Evolutionary conservation across 2,329 filamentous ascomycete genomes (phyloP), one percentile per base, ranked within the genome.

Genomic region (Pleoardoris graminearum): DNA sequence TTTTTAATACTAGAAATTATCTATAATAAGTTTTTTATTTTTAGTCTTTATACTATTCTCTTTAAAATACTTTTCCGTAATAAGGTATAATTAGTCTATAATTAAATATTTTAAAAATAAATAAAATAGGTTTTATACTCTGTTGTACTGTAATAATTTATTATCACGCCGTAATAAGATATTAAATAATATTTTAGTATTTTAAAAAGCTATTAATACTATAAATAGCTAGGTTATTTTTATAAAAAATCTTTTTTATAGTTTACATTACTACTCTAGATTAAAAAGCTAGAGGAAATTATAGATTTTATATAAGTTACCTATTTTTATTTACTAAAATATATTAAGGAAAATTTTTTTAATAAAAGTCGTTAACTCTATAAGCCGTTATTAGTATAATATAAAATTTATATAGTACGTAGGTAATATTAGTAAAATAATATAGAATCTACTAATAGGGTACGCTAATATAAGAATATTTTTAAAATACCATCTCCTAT

Each of bases 351-450:
- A 4, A 73, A 74, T 52, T 68, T 57, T 11, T 70, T 75, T 37
- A 73, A 74, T 52, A 54, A 68, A 39, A 73, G 65, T 54, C 33
- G 63, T 74, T 51, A 65, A 68, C 68, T 16, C 35, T 41, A 33
- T 21, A 14, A 19, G 11, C n/a, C 23, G 21, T 30, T 48, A 14
- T 22, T 17, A 10, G 21, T n/a, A 49, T 10, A 10, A 32, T 50
- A n/a, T 47, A 43, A 29, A 51, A 43, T 17, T 44, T 29, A 36
- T 14, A 23, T 42, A 21, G 10, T 50, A 19, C 10, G 39, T 45
- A 55, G 50, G 36, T 19, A 50, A 55, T 30, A 55, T 68, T 27
- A 67, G 61, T 37, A 55, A 68, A 48, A 53, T 59, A 12, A 45
- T 61, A 41, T 52, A 61, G 36, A 68, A 68, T 46, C 43, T 65